Base-by-base conservation (phyloP, 192 early-diverging fungal species). In the Diversispora eburnea region DNA sequence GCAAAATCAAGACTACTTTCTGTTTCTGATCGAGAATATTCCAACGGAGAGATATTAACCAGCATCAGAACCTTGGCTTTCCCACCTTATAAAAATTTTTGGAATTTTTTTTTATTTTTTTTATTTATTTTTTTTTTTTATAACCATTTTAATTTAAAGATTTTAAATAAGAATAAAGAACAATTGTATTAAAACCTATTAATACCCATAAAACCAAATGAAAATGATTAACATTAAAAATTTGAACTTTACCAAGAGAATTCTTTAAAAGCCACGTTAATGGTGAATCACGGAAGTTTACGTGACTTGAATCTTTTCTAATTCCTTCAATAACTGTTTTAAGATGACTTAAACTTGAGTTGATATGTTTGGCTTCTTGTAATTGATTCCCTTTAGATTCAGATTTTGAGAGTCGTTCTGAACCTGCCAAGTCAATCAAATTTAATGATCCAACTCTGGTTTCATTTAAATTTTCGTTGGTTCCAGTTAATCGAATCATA, bases 51-150 rank as follows among this genome's bases (percentile, higher is more conserved):
- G 45, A 99, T 86, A 67, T 97, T 97, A 15, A 99, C 97, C 90
- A 99, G 97, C 97, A 99, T 99, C 19, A 98, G 85, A 9, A 95
- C 97, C 80, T 99, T 99, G 77, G 91, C 91, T 74, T 97, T 98
- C 17, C 97, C 97, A 51, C 93, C 92, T 12, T 91, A 72, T 1
- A 85, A 89, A 74, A 91, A 88, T 77, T 91, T 33, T 33, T 33
- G 0, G 25, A 33, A 33, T 33, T 33, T 33, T 33, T 33, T n/a
- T n/a, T n/a, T n/a, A n/a, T n/a, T n/a, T n/a, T n/a, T n/a, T n/a
- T n/a, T n/a, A n/a, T n/a, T n/a, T n/a, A n/a, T n/a, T n/a, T n/a
- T n/a, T n/a, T n/a, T n/a, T n/a, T n/a, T n/a, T n/a, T n/a, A n/a
- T n/a, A n/a, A n/a, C n/a, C n/a, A n/a, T n/a, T n/a, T n/a, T n/a